A percentile compares a stretch with the other conserved stretches of the same genome.
Evolutionary conservation across 495 filamentous ascomycete species (phyloP).

Genomic region (Xylaria acuta): DNA sequence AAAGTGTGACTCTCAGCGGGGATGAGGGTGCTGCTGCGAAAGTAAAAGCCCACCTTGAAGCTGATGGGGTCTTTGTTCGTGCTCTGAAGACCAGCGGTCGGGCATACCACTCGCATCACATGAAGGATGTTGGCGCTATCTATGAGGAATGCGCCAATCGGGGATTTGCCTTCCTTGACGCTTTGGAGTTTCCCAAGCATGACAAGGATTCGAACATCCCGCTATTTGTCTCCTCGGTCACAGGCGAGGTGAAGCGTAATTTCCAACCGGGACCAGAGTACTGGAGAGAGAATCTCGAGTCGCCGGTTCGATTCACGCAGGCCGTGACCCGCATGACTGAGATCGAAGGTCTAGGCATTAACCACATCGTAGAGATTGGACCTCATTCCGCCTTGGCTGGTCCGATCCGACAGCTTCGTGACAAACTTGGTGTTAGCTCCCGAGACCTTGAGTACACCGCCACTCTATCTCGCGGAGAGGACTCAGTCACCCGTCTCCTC

Average conservation of each 20-base stretch:
- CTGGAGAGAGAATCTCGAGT: slow-evolving; percentile 51
- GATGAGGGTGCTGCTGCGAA: slow-evolving; percentile 38
- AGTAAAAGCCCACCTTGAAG: slow-evolving; percentile 54
- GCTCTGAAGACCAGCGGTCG: slow-evolving; percentile 45
- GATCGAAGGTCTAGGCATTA: slow-evolving; percentile 10
- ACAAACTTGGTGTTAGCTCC: slow-evolving; percentile 40
- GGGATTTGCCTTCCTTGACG: slow-evolving; percentile 42
- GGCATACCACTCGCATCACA: slow-evolving; percentile 69
- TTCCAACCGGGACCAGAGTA: slow-evolving; percentile 43
- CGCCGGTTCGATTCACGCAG: slow-evolving; percentile 45
- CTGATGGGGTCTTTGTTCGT: slow-evolving; percentile 51
- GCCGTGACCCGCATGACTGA: slow-evolving; percentile 44
- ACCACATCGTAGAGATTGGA: slow-evolving; percentile 59
- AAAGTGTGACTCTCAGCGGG: slow-evolving; percentile 43
- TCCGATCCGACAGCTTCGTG: slow-evolving; percentile 55
- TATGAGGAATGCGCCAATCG: slow-evolving; percentile 44
- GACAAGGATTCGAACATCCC: slow-evolving; percentile 35
- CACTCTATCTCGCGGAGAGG: slow-evolving; percentile 31
- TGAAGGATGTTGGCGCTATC: slow-evolving; percentile 50
- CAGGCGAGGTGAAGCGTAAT: slow-evolving; percentile 32
- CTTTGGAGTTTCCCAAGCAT: slow-evolving; percentile 16
- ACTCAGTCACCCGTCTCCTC: slow-evolving; percentile 9
- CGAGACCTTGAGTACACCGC: slow-evolving; percentile 42
- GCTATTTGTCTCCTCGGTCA: slow-evolving; percentile 44
- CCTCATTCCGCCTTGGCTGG: slow-evolving; percentile 62